These are phyloP conservation scores for Dalbergia cultrata DNA, from an alignment of 306 rosid genomes.

Conservation along the genomic window DNA sequence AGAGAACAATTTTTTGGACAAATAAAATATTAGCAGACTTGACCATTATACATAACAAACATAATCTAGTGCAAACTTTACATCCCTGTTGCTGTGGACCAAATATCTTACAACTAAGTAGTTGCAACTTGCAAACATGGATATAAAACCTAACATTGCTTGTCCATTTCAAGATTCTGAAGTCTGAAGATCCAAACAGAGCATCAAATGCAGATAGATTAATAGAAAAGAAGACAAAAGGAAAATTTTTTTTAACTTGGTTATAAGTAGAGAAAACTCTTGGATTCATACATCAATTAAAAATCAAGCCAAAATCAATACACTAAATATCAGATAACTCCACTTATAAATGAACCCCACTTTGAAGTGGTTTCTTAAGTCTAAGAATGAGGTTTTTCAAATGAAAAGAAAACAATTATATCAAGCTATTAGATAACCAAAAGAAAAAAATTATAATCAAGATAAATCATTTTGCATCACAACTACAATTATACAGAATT, in stretches of 20 bases:
- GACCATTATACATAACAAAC: conserved; percentile 14
- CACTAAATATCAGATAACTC: conserved; percentile 21
- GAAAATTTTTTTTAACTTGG: neutral
- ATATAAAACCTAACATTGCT: conserved; percentile 25
- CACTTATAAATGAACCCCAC: conserved; percentile 35
- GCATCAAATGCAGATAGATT: neutral
- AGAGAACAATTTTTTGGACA: neutral
- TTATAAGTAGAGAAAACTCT: conserved; percentile 25
- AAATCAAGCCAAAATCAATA: conserved; percentile 21
- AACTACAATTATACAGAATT: conserved; percentile 25
- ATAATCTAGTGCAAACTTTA: conserved; percentile 16
- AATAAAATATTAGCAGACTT: conserved; percentile 8
- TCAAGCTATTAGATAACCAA: neutral
- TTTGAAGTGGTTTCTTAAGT: conserved; percentile 9
- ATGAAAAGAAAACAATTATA: neutral
- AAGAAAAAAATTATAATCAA: neutral
- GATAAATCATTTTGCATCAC: conserved; percentile 12
- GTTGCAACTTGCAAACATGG: conserved; percentile 4
- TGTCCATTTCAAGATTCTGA: neutral
- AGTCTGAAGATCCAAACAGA: conserved; percentile 20
- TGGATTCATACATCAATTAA: conserved; percentile 19
- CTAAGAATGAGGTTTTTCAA: neutral
- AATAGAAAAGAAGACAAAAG: too few species aligned
- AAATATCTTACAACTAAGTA: conserved; percentile 16
- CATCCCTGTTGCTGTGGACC: conserved; percentile 14